Evolutionary conservation across 164 flowering plant genomes (phyloP).

Genomic region (Saururus chinensis): DNA sequence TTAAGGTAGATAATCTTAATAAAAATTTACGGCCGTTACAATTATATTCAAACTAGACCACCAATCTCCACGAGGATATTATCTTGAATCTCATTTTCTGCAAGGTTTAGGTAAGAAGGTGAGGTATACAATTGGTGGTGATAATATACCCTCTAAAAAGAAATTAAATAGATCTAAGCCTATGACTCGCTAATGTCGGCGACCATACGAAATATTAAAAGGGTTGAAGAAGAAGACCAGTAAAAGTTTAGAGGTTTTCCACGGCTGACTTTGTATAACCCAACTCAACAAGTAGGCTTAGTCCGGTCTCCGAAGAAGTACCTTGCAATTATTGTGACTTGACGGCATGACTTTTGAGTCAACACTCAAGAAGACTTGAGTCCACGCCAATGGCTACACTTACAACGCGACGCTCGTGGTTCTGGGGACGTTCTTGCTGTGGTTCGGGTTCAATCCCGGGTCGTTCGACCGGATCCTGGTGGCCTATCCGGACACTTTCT

Average conservation of each 20-base stretch:
- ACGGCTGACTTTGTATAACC: too few species aligned
- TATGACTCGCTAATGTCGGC: conserved; percentile 7
- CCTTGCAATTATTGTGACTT: too few species aligned
- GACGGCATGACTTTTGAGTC: too few species aligned
- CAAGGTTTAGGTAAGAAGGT: conserved; percentile 25
- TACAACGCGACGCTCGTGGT: conserved; percentile 59
- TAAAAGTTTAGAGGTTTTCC: too few species aligned
- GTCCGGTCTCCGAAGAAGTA: too few species aligned
- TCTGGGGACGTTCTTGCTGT: conserved; percentile 50
- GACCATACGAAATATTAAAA: conserved; percentile 27
- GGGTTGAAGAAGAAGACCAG: too few species aligned
- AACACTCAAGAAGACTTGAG: too few species aligned
- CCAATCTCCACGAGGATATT: conserved; percentile 14
- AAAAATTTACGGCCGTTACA: too few species aligned
- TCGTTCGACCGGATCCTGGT: conserved; percentile 41
- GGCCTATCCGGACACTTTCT: conserved; percentile 21
- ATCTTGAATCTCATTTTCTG: conserved; percentile 20
- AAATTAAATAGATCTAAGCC: conserved; percentile 12
- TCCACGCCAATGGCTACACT: too few species aligned
- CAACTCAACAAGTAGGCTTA: too few species aligned
- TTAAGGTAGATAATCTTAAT: too few species aligned
- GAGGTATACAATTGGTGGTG: conserved; percentile 2
- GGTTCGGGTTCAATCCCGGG: conserved; percentile 70
- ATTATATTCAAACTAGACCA: conserved; percentile 21
- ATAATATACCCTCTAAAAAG: conserved; percentile 16